Evolutionary conservation across 164 flowering plant species (phyloP), one percentile per base, ranked within the genome.

Genomic region (Sextonia rubra): DNA sequence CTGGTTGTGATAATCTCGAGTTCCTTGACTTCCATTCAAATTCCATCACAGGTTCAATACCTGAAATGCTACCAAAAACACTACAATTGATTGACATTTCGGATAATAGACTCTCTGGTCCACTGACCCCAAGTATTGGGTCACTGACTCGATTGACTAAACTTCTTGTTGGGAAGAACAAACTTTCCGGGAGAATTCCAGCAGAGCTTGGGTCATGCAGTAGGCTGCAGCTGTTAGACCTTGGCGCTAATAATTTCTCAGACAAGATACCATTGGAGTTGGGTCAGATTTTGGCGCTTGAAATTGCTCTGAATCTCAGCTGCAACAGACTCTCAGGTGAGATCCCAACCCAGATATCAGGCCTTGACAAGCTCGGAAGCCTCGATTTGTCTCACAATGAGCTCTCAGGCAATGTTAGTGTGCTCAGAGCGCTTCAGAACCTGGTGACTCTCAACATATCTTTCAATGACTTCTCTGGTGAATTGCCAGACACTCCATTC

Each of bases 361-460:
- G 86, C 20, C 89, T 93, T 2, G 78, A 27, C 70, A 91, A 88
- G 81, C 86, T 95, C 6, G 93, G 85, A 49, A 75, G 82, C 62
- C 90, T 95, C 64, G 99, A 95, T 58, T 78, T 95, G 63, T 91
- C 99, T 24, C 91, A 86, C 84, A 96, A 96, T 85, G 77, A 81
- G 47, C 87, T 96, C 65, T 56, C 74, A 0, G 99, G 99, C 6
- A 80, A 84, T 14, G 76, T 96, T 7, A 71, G 82, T 62, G 70
- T 76, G 58, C 90, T 96, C 7, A 71, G 86, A 9, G 27, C 71
- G 70, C 95, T 96, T 60, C 87, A 96, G 72, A 91, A 93, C 74
- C 93, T 96, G 24, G 93, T 93, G 14, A 76, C 91, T 12, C 87
- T 96, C 74, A 91, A 96, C 68, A 77, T 96, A 69, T 93, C 98